These are phyloP conservation scores for Leucogyrophana mollusca DNA, from an alignment of 768 basidiomycete genomes.

Conservation along the genomic window DNA sequence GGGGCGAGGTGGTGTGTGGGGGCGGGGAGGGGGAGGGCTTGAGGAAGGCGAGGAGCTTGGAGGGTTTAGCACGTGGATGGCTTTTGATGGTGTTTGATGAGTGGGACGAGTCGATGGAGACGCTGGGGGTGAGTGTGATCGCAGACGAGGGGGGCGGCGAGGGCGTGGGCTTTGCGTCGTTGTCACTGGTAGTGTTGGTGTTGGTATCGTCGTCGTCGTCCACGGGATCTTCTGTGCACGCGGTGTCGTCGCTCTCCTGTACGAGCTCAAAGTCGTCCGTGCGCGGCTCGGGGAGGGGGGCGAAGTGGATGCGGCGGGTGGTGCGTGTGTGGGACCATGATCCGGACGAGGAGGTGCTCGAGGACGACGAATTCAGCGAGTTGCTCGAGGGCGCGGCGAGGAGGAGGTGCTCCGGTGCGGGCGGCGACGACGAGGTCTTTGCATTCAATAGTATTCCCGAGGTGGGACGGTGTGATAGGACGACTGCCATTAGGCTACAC, in stretches of 20 bases:
- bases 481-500: too few relatives aligned
- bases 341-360: too few relatives aligned
- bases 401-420: too few relatives aligned
- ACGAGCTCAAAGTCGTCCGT: conserved; percentile 45
- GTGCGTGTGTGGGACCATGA: background rate
- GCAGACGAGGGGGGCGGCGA: conserved; percentile 6
- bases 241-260: conserved; percentile 36
- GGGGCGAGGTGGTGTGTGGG: conserved; percentile 11
- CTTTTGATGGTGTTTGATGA: conserved; percentile 18
- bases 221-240: conserved; percentile 24
- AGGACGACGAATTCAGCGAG: too few relatives aligned
- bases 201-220: too few relatives aligned
- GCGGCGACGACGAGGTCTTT: too few relatives aligned
- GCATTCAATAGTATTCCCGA: too few relatives aligned
- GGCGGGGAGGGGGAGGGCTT: conserved; percentile 11
- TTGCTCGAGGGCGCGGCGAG: too few relatives aligned
- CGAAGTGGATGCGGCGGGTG: conserved; percentile 63
- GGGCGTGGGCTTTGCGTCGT: background rate
- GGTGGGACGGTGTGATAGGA: too few relatives aligned
- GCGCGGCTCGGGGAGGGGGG: conserved; percentile 79
- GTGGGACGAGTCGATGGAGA: conserved; percentile 18
- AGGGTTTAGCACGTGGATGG: conserved; percentile 6
- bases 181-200: conserved; percentile 6
- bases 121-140: conserved; percentile 14
- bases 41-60: conserved; percentile 20